phyloP scores from a whole-genome alignment of 495 filamentous ascomycete genomes.

The Aspergillus kassunensis region DNA sequence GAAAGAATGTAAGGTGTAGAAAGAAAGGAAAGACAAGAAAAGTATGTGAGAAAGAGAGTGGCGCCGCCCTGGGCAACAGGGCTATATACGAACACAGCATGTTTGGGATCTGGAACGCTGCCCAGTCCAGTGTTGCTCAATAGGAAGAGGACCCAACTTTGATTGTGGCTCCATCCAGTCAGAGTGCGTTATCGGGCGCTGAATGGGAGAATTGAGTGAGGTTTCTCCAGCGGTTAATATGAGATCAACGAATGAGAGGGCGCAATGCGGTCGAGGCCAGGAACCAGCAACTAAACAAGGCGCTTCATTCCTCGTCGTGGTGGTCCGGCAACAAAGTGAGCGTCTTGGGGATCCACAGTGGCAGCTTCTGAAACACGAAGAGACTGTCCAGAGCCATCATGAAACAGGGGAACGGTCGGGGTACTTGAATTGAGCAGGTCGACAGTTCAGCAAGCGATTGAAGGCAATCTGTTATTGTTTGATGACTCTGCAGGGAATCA shows the following conservation, averaged over 20 bases:
- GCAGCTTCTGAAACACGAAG: constrained; percentile 16
- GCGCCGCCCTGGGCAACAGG: constrained; percentile 2
- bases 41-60: constrained; percentile 12
- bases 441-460: background rate
- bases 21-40: constrained; percentile 14
- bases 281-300: background rate
- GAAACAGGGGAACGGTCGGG: constrained; percentile 17
- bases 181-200: background rate
- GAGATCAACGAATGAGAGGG: constrained; percentile 7
- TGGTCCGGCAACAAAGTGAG: constrained; percentile 11
- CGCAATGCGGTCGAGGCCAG: background rate
- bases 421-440: background rate
- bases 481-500: too few relatives aligned
- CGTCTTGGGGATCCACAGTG: constrained; percentile 8
- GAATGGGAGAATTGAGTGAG: constrained; percentile 1
- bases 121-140: background rate
- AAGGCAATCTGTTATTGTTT: background rate
- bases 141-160: constrained; percentile 1
- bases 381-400: constrained; percentile 8
- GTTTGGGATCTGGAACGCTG: background rate
- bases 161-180: constrained; percentile 3
- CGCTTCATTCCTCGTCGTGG: constrained; percentile 12
- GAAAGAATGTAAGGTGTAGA: constrained; percentile 20
- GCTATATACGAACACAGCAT: constrained; percentile 12
- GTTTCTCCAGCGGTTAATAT: background rate